Base-by-base conservation (phyloP, 169 alveolate genomes). In the Cystoisospora suis region DNA sequence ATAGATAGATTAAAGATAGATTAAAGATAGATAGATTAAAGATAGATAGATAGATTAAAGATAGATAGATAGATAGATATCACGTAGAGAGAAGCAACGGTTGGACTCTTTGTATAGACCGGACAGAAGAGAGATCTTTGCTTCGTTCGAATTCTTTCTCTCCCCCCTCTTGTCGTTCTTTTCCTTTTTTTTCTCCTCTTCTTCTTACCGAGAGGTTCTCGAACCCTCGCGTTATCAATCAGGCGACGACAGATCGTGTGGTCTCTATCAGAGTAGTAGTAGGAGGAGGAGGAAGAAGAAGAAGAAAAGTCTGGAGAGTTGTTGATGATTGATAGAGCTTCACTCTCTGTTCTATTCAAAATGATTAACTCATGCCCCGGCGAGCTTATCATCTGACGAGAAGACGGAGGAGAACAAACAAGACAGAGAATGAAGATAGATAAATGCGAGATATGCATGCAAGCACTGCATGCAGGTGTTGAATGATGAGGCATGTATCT, bases 321-420 rank as follows among this genome's bases (percentile, higher is more conserved):
- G 42, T 3, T n/a, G 38, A 12, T 17, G 5, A n/a, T 9, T 27
- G 32, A 12, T 29, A 72, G 53, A 34, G 32, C 83, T 38, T 40
- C 83, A 38, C 56, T 34, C 56, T 72, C 83, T 6, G 83, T 72
- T 53, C 45, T 6, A 38, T 72, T 72, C 58, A 72, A 56, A 36
- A 72, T 72, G 20, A 72, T 38, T 36, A 72, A 56, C 83, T 72
- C 83, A 34, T 72, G 83, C 17, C 83, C 83, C 23, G 83, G 38
- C 3, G 53, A 34, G 27, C 32, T 38, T 12, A 72, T 34, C 34
- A 72, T 40, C 83, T 72, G 83, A 4, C 23, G 77, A 20, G 44
- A 12, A n/a, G 40, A 4, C 44, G 77, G 7, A 65, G 42, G 36
- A 1, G 36, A 20, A n/a, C 5, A 1, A 3, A 65, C 9, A 65